Percentiles rank a stretch among this genome's conserved stretches.
Conservation (phyloP, 805 yeast species). For the Candida berthetii region DNA sequence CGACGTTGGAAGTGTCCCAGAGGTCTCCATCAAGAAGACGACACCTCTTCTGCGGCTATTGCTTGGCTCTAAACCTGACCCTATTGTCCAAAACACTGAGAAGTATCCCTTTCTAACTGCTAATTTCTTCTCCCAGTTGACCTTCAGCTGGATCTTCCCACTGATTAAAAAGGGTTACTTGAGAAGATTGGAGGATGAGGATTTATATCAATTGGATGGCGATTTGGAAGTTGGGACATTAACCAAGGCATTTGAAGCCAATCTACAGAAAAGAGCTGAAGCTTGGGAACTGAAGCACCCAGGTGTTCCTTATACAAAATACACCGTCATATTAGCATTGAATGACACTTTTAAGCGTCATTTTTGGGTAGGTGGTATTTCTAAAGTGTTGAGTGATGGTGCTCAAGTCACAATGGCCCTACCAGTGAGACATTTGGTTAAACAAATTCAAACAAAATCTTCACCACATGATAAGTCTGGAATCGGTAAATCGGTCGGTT, state of each 20-base stretch:
- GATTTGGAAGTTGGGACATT: conserved; percentile 27
- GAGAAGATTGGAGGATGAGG: conserved; percentile 53
- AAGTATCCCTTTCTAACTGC: conserved; percentile 15
- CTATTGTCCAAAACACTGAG: conserved; percentile 10
- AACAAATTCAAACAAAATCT: conserved; percentile 46
- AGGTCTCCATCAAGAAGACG: conserved; percentile 8
- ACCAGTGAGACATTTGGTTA: conserved; percentile 56
- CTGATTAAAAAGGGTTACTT: conserved; percentile 42
- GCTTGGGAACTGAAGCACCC: conserved; percentile 19
- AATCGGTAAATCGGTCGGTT: conserved; percentile 24
- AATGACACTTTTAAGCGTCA: conserved; percentile 26
- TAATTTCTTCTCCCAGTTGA: conserved; percentile 9
- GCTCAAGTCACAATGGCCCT: conserved; percentile 55
- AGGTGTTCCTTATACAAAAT: conserved; percentile 11
- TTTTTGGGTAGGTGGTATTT: conserved; percentile 27
- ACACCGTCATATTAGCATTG: conserved; percentile 24
- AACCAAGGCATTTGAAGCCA: conserved; percentile 26
- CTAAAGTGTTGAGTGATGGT: conserved; percentile 24
- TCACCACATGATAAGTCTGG: background rate
- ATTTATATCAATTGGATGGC: conserved; percentile 38
- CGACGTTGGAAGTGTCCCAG: conserved; percentile 1
- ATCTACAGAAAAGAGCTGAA: conserved; percentile 21
- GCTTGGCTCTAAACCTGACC: conserved; percentile 12
- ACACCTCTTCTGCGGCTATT: conserved; percentile 9
- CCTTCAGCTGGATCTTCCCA: conserved; percentile 17